Base-by-base conservation (phyloP, 768 basidiomycete species). In the Boletus edulis region DNA sequence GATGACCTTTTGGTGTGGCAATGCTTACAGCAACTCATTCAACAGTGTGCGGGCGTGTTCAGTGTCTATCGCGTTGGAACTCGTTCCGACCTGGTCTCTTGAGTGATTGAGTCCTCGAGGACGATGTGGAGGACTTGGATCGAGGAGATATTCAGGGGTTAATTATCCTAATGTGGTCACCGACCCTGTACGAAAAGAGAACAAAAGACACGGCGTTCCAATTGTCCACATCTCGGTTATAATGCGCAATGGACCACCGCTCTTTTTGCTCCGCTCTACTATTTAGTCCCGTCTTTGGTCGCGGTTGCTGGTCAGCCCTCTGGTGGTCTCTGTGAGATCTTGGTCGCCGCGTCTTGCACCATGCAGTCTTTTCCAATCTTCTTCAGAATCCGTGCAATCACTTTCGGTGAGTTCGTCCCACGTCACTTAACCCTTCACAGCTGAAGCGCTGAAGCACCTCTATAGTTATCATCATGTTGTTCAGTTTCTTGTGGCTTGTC, bases 401-500 rank as follows among this genome's bases (percentile, higher is more conserved):
- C 70, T 14, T 73, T 72, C 57, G 49, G 70, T 73, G 49, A 52
- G 72, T 62, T 12, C 32, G 9, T 46, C 18, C 22, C 27, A 31
- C 6, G 9, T 17, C 11, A 9, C 17, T 6, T 42, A 0, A 31
- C 18, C 3, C 11, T 22, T 46, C 35, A 9, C 31, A 15, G 12
- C 44, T 62, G 39, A 58, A 22, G n/a, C 13, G 15, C 0, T n/a
- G n/a, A n/a, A n/a, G n/a, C n/a, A n/a, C n/a, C 45, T 6, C 46
- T 34, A 3, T 34, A 85, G 83, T 71, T 1, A 69, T 73, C 51
- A 76, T 79, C 37, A 68, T 74, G 37, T 40, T 78, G 51, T 56
- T 78, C 17, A 75, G 77, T 62, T 71, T 84, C 54, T 47, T 81
- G 40, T 84, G 81, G 79, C 72, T 75, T 34, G 65, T 76, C 17